Conservation (phyloP, 1,139 yeast species). For the Saccharomyces hybrid region DNA sequence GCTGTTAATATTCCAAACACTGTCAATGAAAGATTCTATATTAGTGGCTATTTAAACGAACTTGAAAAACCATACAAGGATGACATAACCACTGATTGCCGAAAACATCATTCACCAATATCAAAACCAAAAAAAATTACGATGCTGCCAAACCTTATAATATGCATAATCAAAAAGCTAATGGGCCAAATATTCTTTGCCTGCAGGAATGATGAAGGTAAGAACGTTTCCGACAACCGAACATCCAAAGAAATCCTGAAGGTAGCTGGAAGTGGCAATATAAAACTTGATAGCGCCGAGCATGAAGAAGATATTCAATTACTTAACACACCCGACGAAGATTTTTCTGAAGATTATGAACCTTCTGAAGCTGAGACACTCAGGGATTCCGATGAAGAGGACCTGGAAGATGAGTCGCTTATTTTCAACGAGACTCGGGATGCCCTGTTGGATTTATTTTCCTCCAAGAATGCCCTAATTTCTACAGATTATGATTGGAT, state of each 20-base stretch:
- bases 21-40: slow-evolving; percentile 19
- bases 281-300: neutral
- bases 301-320: neutral
- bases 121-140: neutral
- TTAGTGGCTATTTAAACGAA: slow-evolving; percentile 28
- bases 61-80: slow-evolving; percentile 6
- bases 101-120: neutral
- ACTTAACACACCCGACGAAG: neutral
- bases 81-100: neutral
- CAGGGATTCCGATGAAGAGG: neutral
- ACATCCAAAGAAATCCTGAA: too few relatives aligned
- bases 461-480: neutral
- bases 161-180: too few relatives aligned
- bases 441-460: neutral
- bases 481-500: neutral
- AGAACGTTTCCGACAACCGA: too few relatives aligned
- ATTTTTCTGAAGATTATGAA: neutral
- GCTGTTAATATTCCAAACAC: slow-evolving; percentile 13
- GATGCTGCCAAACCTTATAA: too few relatives aligned
- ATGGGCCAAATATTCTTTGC: too few relatives aligned
- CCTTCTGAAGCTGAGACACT: neutral
- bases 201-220: too few relatives aligned
- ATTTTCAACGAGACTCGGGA: neutral
- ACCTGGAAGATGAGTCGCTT: neutral
- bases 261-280: too few relatives aligned